phyloP scores from a whole-genome alignment of 805 yeast genomes.

The Nakazawaea peltata region DNA sequence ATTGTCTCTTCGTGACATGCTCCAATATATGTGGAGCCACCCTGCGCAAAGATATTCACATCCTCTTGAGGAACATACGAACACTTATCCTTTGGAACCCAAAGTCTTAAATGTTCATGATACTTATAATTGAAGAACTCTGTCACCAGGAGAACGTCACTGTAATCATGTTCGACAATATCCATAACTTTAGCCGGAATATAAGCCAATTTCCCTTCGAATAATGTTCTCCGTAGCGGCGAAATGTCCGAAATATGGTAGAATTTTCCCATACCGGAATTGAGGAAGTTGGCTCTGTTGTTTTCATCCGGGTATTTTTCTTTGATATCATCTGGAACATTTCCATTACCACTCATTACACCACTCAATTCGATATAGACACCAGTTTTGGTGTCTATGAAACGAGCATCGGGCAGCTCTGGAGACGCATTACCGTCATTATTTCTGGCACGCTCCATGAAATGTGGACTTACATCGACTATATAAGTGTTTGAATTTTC shows the following conservation, averaged over 20 bases:
- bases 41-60: conserved; percentile 23
- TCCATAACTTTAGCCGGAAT: conserved; percentile 17
- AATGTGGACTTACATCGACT: conserved; percentile 42
- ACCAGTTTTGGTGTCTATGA: conserved; percentile 55
- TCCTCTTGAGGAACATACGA: conserved; percentile 33
- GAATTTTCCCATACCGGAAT: conserved; percentile 27
- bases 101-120: conserved; percentile 27
- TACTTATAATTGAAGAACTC: conserved; percentile 21
- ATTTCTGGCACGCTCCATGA: conserved; percentile 36
- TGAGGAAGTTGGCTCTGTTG: conserved; percentile 19
- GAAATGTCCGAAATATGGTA: conserved; percentile 19
- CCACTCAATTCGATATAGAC: conserved; percentile 54
- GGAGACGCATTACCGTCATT: conserved; percentile 39
- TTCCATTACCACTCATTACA: conserved; percentile 20
- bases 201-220: conserved; percentile 22
- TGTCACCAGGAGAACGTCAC: conserved; percentile 16
- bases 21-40: conserved; percentile 28
- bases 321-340: conserved; percentile 14
- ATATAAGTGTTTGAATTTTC: conserved; percentile 37
- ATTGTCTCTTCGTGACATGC: conserved; percentile 31
- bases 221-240: conserved; percentile 19
- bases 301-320: conserved; percentile 13
- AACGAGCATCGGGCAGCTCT: conserved; percentile 41
- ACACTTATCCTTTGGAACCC: conserved; percentile 29
- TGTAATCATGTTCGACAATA: conserved; percentile 16